phyloP scores from a whole-genome alignment of 2,329 filamentous ascomycete genomes.

The Clarireedia paspali region DNA sequence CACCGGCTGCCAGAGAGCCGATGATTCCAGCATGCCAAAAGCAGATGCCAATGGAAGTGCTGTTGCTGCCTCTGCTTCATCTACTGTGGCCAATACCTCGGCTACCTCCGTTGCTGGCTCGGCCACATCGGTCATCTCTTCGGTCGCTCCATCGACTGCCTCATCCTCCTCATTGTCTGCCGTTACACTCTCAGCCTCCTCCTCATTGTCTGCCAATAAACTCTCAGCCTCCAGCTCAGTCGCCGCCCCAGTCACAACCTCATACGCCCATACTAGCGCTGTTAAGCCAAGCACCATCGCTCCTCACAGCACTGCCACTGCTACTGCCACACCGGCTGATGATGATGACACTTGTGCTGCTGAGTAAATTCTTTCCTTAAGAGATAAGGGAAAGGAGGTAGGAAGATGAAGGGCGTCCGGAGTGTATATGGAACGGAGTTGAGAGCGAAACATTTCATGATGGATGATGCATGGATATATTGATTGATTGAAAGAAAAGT shows the following conservation, averaged over 20 bases:
- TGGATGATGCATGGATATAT: no score
- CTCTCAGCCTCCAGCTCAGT: neutral
- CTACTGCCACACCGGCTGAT: neutral
- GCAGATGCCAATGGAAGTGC: neutral
- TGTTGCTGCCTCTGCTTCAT: neutral
- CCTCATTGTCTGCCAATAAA: neutral
- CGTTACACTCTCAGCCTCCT: neutral
- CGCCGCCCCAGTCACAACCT: neutral
- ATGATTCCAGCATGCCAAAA: slow-evolving; percentile 13
- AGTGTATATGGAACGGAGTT: no score
- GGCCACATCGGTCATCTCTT: neutral
- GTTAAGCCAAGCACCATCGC: neutral
- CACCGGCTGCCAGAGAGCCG: slow-evolving; percentile 32
- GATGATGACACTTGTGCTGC: neutral
- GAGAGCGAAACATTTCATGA: no score
- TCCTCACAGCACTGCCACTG: neutral
- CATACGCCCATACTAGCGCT: neutral
- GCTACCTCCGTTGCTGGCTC: neutral
- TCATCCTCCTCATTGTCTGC: neutral
- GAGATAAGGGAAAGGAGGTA: no score
- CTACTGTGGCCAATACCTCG: neutral
- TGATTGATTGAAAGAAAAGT: neutral
- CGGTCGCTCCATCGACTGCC: neutral
- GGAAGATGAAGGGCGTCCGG: no score
- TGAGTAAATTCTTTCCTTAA: neutral